phyloP scores from a whole-genome alignment of 2,329 filamentous ascomycete species.

The Arthrobotrys pseudoclavata region DNA sequence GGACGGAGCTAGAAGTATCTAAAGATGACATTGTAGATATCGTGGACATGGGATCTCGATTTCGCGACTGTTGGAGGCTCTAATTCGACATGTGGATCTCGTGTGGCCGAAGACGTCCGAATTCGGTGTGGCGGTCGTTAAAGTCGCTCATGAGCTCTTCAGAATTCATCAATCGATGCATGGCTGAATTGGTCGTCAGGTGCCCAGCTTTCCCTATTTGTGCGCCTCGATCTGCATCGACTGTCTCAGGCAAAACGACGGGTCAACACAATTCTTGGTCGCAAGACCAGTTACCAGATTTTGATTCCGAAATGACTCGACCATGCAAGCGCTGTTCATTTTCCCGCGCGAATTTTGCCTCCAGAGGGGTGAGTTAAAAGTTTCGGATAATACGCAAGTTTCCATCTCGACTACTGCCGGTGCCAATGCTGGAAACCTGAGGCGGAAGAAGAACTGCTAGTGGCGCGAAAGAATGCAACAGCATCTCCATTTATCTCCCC shows the following conservation, averaged over 20 bases:
- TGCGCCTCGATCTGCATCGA: constrained; percentile 5
- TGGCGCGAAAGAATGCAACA: constrained; percentile 1
- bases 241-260: constrained; percentile 29
- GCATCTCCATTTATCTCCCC: constrained; percentile 4
- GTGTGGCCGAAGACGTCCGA: not conserved
- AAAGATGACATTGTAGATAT: constrained; percentile 33
- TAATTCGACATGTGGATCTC: not conserved
- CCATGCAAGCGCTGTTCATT: constrained; percentile 1
- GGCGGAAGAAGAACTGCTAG: not conserved
- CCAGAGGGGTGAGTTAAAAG: not conserved
- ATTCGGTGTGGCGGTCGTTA: not conserved
- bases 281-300: not conserved
- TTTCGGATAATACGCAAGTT: not conserved
- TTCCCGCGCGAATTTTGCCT: not conserved
- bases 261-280: constrained; percentile 26
- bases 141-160: constrained; percentile 21
- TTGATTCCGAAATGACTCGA: not conserved
- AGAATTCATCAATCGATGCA: not conserved
- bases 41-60: constrained; percentile 10
- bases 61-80: not conserved
- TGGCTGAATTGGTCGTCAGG: constrained; percentile 1
- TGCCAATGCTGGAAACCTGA: not conserved
- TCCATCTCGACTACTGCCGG: not conserved
- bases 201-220: not conserved
- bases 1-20: constrained; percentile 2